Base-by-base conservation (phyloP, 306 rosid species). In the Pyrus communis region DNA sequence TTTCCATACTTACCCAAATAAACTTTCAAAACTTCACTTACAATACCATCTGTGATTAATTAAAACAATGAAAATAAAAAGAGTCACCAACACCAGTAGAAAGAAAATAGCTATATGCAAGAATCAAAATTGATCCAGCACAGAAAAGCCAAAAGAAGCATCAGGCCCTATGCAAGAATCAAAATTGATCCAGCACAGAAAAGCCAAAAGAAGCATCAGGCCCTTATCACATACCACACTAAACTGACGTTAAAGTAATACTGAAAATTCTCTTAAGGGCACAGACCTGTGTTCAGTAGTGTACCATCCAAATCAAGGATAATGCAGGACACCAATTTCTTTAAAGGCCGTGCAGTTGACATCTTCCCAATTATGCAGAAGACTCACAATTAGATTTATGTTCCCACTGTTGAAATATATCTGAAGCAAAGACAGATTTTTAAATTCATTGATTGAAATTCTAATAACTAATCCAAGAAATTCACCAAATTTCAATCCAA, bases 301-400 rank as follows among this genome's bases (percentile, higher is more conserved):
- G 97, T 92, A 76, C 97, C 98, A 82, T 95, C 97, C 87, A 95
- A 86, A 87, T 90, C 98, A 84, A 95, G 86, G 69, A 95, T 79
- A 70, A 95, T 93, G 46, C 93, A 88, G 9, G 88, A 85, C 23
- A 85, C 57, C 70, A 80, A 75, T 77, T 82, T 90, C 81, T 75
- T 86, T 43, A 88, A 54, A 65, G 92, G 82, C 43, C 73, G 82
- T 46, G 80, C 67, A 3, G 67, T 42, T 5, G 88, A 86, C 91
- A 86, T 88, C 79, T 83, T 89, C 74, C 22, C 52, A 52, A 79
- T 77, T 25, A 70, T 57, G 70, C 70, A 58, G 4, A 40, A 35
- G 75, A 19, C 67, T 75, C 80, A 76, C 71, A 35, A 61, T 45
- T 49, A 33, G 30, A 65, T 63, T 75, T 60, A 67, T 45, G 57